Conservation (phyloP, 345 rosid genomes). For the Barbarea vulgaris region DNA sequence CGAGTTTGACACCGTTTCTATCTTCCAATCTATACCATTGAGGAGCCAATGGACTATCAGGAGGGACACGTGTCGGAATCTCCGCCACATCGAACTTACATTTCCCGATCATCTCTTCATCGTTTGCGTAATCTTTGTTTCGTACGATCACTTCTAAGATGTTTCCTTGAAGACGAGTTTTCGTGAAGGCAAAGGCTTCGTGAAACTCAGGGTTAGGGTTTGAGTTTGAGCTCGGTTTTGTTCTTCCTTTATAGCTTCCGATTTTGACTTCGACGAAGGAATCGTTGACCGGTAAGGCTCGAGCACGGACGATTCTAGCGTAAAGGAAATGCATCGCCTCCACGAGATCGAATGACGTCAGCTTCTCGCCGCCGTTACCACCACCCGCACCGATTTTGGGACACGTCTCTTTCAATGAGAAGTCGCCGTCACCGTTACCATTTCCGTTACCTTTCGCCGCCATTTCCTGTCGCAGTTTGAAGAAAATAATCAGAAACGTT, state of each 20-base stretch:
- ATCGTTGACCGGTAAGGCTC: slow-evolving; percentile 38
- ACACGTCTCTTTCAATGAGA: slow-evolving; percentile 50
- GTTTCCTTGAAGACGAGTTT: slow-evolving; percentile 41
- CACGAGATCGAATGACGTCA: slow-evolving; percentile 53
- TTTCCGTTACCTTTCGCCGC: slow-evolving; percentile 5
- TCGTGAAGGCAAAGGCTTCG: slow-evolving; percentile 53
- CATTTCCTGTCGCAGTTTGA: neutral
- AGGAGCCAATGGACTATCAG: slow-evolving; percentile 46
- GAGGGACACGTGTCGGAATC: slow-evolving; percentile 45
- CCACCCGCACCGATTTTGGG: slow-evolving; percentile 48
- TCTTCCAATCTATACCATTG: slow-evolving; percentile 50
- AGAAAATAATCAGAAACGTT: neutral
- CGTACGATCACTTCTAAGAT: slow-evolving; percentile 45
- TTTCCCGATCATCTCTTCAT: slow-evolving; percentile 39
- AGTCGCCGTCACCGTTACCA: slow-evolving; percentile 28
- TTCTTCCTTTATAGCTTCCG: slow-evolving; percentile 46
- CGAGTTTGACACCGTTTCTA: slow-evolving; percentile 17
- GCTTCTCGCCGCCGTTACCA: slow-evolving; percentile 42
- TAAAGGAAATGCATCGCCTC: slow-evolving; percentile 48
- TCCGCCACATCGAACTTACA: slow-evolving; percentile 37
- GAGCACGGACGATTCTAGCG: slow-evolving; percentile 44
- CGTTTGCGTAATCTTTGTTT: neutral
- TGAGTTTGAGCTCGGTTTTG: slow-evolving; percentile 24
- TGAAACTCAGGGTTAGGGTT: slow-evolving; percentile 45
- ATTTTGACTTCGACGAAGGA: slow-evolving; percentile 40